Evolutionary conservation across 1,139 yeast genomes (phyloP).

Genomic region (Geotrichum australiense): DNA sequence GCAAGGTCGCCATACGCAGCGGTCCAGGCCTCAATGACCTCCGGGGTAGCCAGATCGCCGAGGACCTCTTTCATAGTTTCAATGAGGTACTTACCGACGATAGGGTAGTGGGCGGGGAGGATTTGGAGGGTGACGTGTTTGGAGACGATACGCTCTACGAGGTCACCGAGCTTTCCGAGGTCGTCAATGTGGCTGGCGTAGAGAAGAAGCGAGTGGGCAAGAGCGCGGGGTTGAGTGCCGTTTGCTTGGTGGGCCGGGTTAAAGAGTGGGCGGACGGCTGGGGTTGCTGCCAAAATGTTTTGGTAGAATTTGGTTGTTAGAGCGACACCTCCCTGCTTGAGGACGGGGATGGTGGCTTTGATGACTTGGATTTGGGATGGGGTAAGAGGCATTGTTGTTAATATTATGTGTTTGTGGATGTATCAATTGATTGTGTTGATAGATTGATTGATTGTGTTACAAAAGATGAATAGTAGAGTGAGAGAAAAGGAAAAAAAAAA

Average conservation of each 20-base stretch:
- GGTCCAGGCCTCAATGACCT: slow-evolving; percentile 57
- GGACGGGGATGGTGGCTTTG: slow-evolving; percentile 52
- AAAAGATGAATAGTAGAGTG: too few relatives aligned
- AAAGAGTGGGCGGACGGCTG: slow-evolving; percentile 53
- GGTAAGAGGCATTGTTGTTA: slow-evolving; percentile 25
- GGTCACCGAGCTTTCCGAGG: slow-evolving; percentile 45
- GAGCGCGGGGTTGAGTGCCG: slow-evolving; percentile 54
- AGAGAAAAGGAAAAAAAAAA: too few relatives aligned
- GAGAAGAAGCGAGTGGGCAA: slow-evolving; percentile 55
- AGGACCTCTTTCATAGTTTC: slow-evolving; percentile 49
- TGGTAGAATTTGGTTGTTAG: slow-evolving; percentile 51
- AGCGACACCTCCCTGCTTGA: slow-evolving; percentile 49
- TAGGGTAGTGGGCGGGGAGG: slow-evolving; percentile 55
- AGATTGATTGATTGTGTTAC: too few relatives aligned
- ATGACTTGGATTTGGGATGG: slow-evolving; percentile 38
- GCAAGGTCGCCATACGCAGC: slow-evolving; percentile 62
- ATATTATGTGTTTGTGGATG: too few relatives aligned
- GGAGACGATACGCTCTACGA: slow-evolving; percentile 54
- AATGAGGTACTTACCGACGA: slow-evolving; percentile 53
- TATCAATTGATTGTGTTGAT: too few relatives aligned
- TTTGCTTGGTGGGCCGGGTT: slow-evolving; percentile 52
- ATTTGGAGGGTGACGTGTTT: slow-evolving; percentile 63
- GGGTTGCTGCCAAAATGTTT: slow-evolving; percentile 47
- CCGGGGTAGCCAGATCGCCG: slow-evolving; percentile 53
- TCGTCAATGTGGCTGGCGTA: slow-evolving; percentile 63